Evolutionary conservation across 1,284 basidiomycete species (phyloP).

Genomic region (Papiliotrema terrestris): DNA sequence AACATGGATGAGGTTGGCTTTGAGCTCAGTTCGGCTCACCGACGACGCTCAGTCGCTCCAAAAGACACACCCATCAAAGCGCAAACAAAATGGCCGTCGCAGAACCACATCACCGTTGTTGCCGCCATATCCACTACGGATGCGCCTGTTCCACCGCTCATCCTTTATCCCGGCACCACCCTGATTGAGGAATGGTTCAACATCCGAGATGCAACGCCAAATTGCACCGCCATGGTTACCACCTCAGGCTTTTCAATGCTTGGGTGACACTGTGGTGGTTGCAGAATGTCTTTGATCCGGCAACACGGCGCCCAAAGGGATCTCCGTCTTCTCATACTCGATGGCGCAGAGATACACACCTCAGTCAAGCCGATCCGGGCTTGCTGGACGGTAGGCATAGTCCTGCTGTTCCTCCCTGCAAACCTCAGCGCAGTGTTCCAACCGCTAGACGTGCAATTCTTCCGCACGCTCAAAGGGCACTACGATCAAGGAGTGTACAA

Average conservation of each 20-base stretch:
- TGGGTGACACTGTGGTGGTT: constrained; percentile 5
- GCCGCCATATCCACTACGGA: constrained; percentile 3
- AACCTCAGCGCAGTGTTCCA: constrained; percentile 7
- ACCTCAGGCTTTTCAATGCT: constrained; percentile 2
- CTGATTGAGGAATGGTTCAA: constrained; percentile 5
- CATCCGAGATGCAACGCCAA: background rate
- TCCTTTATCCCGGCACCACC: constrained; percentile 8
- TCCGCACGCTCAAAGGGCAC: constrained; percentile 10
- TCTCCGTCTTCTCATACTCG: constrained; percentile 11
- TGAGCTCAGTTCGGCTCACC: background rate
- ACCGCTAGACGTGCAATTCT: constrained; percentile 15
- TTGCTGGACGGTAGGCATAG: constrained; percentile 11
- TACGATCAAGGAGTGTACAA: constrained; percentile 2
- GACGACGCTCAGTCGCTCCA: constrained; percentile 1
- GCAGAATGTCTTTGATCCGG: constrained; percentile 5
- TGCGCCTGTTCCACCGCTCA: constrained; percentile 10
- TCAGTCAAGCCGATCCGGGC: constrained; percentile 8
- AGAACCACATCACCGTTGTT: constrained; percentile 8
- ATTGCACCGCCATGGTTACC: background rate
- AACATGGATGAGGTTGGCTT: constrained; percentile 15
- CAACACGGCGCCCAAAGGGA: constrained; percentile 4
- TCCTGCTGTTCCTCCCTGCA: constrained; percentile 9
- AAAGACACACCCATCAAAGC: background rate
- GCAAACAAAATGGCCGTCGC: background rate
- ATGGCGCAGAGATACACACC: constrained; percentile 8